Conservation (phyloP, 2,329 filamentous ascomycete genomes). For the Trichoderma koningiopsis region DNA sequence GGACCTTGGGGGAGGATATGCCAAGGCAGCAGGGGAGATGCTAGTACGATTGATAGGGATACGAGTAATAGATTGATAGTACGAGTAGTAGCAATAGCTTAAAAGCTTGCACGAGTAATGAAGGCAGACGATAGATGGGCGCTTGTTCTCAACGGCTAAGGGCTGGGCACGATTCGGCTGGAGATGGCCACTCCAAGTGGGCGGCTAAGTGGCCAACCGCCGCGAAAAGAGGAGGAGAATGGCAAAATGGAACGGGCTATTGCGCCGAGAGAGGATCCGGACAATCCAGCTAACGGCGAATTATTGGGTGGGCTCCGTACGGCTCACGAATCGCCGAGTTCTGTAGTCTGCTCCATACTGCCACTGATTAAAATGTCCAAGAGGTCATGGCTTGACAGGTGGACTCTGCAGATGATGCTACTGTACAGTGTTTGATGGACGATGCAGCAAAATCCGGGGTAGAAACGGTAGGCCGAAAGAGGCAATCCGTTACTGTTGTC, state of each 20-base stretch:
- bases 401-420: neutral
- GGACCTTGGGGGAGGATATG: neutral
- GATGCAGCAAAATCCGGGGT: neutral
- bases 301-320: neutral
- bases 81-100: neutral
- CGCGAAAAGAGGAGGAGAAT: neutral
- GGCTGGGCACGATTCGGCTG: neutral
- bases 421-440: conserved; percentile 1
- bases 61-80: neutral
- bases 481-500: neutral
- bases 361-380: neutral
- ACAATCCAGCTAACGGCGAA: neutral
- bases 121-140: neutral
- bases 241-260: neutral
- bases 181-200: neutral
- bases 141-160: neutral
- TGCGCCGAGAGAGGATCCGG: conserved; percentile 22
- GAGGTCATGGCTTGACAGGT: neutral
- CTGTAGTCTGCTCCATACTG: neutral
- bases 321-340: conserved; percentile 2
- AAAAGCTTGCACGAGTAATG: neutral
- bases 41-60: neutral
- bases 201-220: neutral
- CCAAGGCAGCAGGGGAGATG: neutral
- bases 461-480: neutral